These are phyloP conservation scores for Austroboletus novae-zelandiae DNA, from an alignment of 1,284 basidiomycete genomes.

Conservation along the genomic window DNA sequence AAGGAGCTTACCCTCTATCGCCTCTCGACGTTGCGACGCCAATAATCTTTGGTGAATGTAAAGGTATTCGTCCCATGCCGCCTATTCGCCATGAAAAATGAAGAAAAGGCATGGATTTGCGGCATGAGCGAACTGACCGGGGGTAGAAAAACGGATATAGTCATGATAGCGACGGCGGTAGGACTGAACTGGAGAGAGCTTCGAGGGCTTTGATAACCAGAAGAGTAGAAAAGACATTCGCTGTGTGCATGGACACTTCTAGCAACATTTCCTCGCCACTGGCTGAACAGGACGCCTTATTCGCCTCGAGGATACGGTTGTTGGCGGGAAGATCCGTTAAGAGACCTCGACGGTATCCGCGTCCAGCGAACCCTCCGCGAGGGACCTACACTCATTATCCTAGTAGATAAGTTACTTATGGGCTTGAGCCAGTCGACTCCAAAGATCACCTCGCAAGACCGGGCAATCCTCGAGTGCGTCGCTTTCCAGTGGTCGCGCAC, in stretches of 20 bases:
- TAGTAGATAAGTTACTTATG: slow-evolving; percentile 40
- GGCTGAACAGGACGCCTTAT: slow-evolving; percentile 6
- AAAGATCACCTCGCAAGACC: slow-evolving; percentile 91
- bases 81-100: slow-evolving; percentile 29
- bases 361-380: not conserved
- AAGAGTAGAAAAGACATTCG: slow-evolving; percentile 30
- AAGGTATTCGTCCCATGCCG: slow-evolving; percentile 49
- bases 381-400: slow-evolving; percentile 4
- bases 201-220: slow-evolving; percentile 18
- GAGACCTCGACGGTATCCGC: not conserved
- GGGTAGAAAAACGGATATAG: slow-evolving; percentile 61
- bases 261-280: slow-evolving; percentile 29
- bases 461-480: slow-evolving; percentile 89
- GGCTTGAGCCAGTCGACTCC: slow-evolving; percentile 76
- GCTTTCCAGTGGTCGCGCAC: slow-evolving; percentile 14
- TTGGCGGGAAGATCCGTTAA: slow-evolving; percentile 19
- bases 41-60: slow-evolving; percentile 59
- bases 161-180: slow-evolving; percentile 52
- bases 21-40: slow-evolving; percentile 77
- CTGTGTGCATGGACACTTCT: slow-evolving; percentile 23
- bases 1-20: slow-evolving; percentile 55
- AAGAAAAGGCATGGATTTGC: not conserved
- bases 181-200: slow-evolving; percentile 3
- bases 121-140: slow-evolving; percentile 39
- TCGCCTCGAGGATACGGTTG: slow-evolving; percentile 10